These are phyloP conservation scores for Huntiella omanensis DNA, from an alignment of 2,329 filamentous ascomycete species.

Conservation along the genomic window DNA sequence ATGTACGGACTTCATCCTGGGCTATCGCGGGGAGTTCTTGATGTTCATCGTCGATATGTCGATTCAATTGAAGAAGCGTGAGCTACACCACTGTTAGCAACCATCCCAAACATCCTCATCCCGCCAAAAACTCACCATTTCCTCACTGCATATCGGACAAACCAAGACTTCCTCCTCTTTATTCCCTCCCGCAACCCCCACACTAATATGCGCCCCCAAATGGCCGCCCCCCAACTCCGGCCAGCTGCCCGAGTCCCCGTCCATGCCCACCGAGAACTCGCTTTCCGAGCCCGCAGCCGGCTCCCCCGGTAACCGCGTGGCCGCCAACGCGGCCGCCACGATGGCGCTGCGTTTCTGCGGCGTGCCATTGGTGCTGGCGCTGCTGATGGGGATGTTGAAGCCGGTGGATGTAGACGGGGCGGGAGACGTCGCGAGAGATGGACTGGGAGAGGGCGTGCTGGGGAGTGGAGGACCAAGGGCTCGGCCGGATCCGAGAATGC, in stretches of 20 bases:
- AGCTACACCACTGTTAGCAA: conserved; percentile 33
- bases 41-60: conserved; percentile 68
- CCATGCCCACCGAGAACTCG: conserved; percentile 30
- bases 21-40: conserved; percentile 74
- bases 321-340: not conserved
- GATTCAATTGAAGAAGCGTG: conserved; percentile 81
- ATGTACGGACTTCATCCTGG: conserved; percentile 89
- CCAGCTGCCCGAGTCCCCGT: conserved; percentile 30
- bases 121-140: conserved; percentile 50
- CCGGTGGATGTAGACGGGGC: conserved; percentile 3
- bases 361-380: not conserved
- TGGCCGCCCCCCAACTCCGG: conserved; percentile 49
- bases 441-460: conserved; percentile 23
- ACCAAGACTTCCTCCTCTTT: conserved; percentile 48
- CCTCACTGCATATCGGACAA: conserved; percentile 95
- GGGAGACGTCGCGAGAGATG: conserved; percentile 14
- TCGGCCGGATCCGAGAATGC: conserved; percentile 74
- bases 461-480: conserved; percentile 46
- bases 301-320: not conserved
- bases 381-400: not conserved
- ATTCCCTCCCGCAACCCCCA: conserved; percentile 34
- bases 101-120: no score
- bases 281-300: not conserved
- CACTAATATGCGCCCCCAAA: conserved; percentile 60
- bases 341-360: not conserved